Evolutionary conservation across 2,329 filamentous ascomycete genomes (phyloP), one percentile per base, ranked within the genome.

Genomic region (Tolypocladium tropicale): DNA sequence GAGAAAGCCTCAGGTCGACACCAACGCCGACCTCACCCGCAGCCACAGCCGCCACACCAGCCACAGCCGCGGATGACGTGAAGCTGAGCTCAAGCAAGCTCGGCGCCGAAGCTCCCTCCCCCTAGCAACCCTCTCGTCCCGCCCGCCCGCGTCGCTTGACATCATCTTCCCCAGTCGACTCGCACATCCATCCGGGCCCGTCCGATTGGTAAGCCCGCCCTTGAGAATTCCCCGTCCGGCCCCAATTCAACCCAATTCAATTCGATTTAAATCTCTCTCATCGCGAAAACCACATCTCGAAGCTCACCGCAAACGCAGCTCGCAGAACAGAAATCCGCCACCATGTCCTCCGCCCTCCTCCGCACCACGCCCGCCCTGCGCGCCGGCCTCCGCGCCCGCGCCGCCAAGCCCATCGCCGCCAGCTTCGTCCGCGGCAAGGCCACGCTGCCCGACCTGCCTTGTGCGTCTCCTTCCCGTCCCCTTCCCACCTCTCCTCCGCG

Each of bases 351-450:
- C 56, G 79, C 86, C 60, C 81, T 95, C 62, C 78, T 95, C 70
- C 86, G 89, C 68, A 84, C 83, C 63, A 80, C 82, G 60, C 80
- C 83, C 64, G 78, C 84, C 65, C 74, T 79, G 60, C 88, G 90
- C 72, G 81, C 86, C 62, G 86, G 86, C 66, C 79, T 93, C 60
- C 83, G 89, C 67, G 81, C 86, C 62, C 76, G 80, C 66, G 81
- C 83, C 67, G 77, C 83, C 57, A 83, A 81, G 70, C 79, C 81
- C 60, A 74, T 78, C 56, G 80, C 83, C 65, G 82, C 85, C 65
- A 88, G 82, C 70, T 95, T 95, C 68, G 81, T 86, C 64, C 86
- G 91, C 67, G 85, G 84, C 76, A 96, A 96, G 80, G 93, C 89
- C 54, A 96, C 92, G 46, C 87, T 99, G 46, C 94, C 94, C 61